Evolutionary conservation across 371 early-diverging fungal genomes (phyloP).

Genomic region (Mucor racemosus): DNA sequence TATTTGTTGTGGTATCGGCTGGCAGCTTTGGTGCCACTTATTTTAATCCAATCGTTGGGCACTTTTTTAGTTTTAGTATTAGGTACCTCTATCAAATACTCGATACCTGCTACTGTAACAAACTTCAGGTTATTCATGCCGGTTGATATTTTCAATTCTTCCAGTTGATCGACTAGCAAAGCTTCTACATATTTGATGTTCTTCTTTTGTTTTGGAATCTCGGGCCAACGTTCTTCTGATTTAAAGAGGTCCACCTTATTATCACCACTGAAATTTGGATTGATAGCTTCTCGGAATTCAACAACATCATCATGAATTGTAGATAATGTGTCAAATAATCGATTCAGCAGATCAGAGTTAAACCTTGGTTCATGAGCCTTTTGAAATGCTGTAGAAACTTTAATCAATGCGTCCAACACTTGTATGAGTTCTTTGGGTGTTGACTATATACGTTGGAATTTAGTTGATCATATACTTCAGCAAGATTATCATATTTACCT

Average conservation of each 20-base stretch:
- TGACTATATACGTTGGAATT: constrained; percentile 35
- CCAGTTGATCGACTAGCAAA: constrained; percentile 54
- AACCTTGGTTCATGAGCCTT: constrained; percentile 25
- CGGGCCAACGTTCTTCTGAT: constrained; percentile 59
- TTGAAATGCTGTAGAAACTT: constrained; percentile 40
- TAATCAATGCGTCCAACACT: constrained; percentile 57
- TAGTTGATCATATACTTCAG: not conserved
- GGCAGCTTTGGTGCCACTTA: constrained; percentile 80
- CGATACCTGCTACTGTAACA: constrained; percentile 62
- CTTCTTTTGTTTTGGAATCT: constrained; percentile 42
- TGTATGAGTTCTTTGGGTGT: constrained; percentile 64
- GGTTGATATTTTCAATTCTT: constrained; percentile 43
- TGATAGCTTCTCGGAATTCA: constrained; percentile 32
- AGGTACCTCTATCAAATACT: constrained; percentile 55
- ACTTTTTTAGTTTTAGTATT: constrained; percentile 61
- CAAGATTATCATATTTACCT: constrained; percentile 30
- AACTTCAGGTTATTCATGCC: constrained; percentile 55
- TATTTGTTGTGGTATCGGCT: constrained; percentile 84
- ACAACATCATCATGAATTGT: constrained; percentile 36
- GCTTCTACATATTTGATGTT: constrained; percentile 53
- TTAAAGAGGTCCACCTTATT: constrained; percentile 56
- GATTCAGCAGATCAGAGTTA: constrained; percentile 39
- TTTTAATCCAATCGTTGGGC: constrained; percentile 78
- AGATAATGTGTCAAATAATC: constrained; percentile 49
- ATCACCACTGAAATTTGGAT: not conserved